Conservation (phyloP, 2,329 filamentous ascomycete species). For the Cercospora sp. region DNA sequence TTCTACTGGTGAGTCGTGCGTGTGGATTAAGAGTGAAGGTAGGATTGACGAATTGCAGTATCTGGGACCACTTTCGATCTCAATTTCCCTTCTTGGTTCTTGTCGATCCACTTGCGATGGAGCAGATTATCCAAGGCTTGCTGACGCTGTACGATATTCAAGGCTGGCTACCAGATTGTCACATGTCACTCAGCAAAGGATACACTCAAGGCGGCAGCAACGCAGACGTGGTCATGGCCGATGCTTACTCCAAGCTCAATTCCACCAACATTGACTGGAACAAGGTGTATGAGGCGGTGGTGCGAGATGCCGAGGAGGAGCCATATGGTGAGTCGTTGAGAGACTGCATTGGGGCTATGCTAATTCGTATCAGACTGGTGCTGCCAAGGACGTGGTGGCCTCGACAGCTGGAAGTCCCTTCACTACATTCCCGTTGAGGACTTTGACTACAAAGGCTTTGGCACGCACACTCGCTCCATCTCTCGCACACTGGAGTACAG, state of each 20-base stretch:
- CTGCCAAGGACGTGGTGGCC: constrained; percentile 68
- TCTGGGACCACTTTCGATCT: constrained; percentile 68
- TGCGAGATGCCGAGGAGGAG: constrained; percentile 62
- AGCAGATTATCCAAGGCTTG: constrained; percentile 66
- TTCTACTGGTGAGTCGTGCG: constrained; percentile 30
- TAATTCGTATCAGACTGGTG: constrained; percentile 42
- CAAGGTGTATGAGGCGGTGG: constrained; percentile 62
- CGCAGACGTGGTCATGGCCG: constrained; percentile 69
- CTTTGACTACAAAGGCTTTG: constrained; percentile 50
- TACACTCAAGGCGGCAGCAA: constrained; percentile 69
- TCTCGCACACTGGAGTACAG: constrained; percentile 53
- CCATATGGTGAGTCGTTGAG: constrained; percentile 30
- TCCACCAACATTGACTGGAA: constrained; percentile 64
- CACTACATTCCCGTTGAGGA: constrained; percentile 60
- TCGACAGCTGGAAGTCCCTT: constrained; percentile 65
- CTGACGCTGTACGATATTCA: constrained; percentile 68
- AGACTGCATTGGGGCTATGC: neutral
- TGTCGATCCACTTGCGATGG: constrained; percentile 61
- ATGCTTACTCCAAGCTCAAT: constrained; percentile 70
- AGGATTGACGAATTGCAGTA: constrained; percentile 45
- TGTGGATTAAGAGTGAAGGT: no score
- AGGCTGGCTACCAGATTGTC: constrained; percentile 72
- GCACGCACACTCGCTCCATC: constrained; percentile 54
- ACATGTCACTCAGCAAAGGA: constrained; percentile 66
- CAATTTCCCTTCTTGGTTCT: constrained; percentile 65